These are phyloP conservation scores for Schizochytrium sp. DNA, from an alignment of 108 stramenopile genomes.

Conservation along the genomic window DNA sequence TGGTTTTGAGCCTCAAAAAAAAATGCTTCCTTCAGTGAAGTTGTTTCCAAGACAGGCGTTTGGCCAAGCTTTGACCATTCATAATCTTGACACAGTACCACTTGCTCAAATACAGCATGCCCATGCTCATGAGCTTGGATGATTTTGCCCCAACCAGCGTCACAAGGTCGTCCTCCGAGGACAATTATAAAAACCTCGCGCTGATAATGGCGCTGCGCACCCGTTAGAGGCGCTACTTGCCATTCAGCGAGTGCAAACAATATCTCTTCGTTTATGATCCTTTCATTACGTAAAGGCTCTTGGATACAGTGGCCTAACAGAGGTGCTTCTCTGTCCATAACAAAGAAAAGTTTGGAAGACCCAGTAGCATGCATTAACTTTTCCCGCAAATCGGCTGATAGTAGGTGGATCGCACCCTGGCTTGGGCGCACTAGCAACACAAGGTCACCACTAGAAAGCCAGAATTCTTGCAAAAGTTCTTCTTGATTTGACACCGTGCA, in stretches of 20 bases:
- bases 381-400: background rate
- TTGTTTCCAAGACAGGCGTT: background rate
- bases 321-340: background rate
- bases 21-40: constrained; percentile 33
- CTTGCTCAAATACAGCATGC: background rate
- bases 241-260: constrained; percentile 5
- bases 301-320: background rate
- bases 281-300: background rate
- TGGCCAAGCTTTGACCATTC: background rate
- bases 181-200: background rate
- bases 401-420: background rate
- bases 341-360: background rate
- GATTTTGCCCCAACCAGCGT: constrained; percentile 12
- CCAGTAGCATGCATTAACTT: background rate
- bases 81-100: background rate
- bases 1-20: background rate
- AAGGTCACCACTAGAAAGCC: background rate
- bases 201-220: too few species aligned
- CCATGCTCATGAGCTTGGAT: background rate
- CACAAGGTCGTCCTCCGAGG: background rate
- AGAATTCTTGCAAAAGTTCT: background rate
- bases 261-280: background rate
- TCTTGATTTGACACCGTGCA: background rate
- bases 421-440: background rate
- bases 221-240: background rate